phyloP scores from a whole-genome alignment of 768 basidiomycete species.

The Porpolomopsis calyptriformis region DNA sequence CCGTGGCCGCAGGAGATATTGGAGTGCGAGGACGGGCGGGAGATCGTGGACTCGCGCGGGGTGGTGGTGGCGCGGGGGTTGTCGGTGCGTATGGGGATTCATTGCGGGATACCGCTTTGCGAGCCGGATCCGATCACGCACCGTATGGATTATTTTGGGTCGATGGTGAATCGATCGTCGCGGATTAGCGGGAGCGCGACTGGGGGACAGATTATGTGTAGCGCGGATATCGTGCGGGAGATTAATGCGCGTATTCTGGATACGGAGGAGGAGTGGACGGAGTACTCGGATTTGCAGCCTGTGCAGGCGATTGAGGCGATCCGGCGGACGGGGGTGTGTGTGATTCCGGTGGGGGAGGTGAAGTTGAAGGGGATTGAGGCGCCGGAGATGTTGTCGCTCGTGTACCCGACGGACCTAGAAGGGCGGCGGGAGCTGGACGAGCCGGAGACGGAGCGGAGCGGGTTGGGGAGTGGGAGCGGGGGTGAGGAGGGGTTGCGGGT shows the following conservation, averaged over 20 bases:
- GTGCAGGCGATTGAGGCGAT: constrained; percentile 64
- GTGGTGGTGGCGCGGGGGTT: constrained; percentile 74
- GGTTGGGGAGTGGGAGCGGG: too few species aligned
- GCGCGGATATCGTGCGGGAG: constrained; percentile 77
- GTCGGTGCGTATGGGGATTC: constrained; percentile 95
- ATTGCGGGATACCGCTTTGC: constrained; percentile 82
- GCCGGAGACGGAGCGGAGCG: constrained; percentile 17
- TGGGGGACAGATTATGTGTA: constrained; percentile 92
- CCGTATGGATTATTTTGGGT: constrained; percentile 97
- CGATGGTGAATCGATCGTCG: constrained; percentile 90
- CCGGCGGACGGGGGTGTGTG: constrained; percentile 53
- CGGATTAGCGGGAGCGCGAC: constrained; percentile 73
- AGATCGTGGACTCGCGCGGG: constrained; percentile 56
- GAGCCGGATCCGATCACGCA: constrained; percentile 84
- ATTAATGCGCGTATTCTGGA: constrained; percentile 54
- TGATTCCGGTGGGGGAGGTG: constrained; percentile 75
- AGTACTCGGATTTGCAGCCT: constrained; percentile 48
- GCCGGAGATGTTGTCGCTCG: constrained; percentile 74
- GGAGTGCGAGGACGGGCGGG: constrained; percentile 84
- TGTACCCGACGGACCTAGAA: constrained; percentile 69
- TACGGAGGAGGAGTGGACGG: constrained; percentile 46
- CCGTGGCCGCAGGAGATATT: constrained; percentile 91
- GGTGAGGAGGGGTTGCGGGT: constrained; percentile 45
- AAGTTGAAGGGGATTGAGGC: constrained; percentile 93
- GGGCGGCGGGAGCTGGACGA: constrained; percentile 56